Conservation (phyloP, 805 yeast species). For the Metschnikowia orientalis region DNA sequence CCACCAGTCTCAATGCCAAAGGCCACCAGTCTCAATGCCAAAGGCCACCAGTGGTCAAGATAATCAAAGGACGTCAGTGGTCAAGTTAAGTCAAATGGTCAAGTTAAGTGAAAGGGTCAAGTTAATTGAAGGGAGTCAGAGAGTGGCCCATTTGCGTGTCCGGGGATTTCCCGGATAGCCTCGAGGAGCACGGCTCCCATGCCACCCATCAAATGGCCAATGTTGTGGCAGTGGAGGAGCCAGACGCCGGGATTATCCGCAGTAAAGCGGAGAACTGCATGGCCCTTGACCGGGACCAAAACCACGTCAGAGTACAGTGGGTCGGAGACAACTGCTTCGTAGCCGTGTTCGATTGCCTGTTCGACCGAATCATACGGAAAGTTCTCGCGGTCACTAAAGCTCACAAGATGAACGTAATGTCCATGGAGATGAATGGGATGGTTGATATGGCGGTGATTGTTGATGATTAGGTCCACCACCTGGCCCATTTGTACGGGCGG, state of each 20-base stretch:
- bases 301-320: conserved; percentile 28
- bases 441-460: conserved; percentile 25
- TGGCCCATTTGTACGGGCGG: conserved; percentile 24
- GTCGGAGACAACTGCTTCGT: conserved; percentile 4
- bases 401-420: conserved; percentile 27
- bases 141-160: too few species aligned
- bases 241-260: conserved; percentile 33
- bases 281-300: conserved; percentile 29
- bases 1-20: too few species aligned
- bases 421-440: conserved; percentile 38
- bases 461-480: conserved; percentile 28
- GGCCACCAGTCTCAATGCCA: too few species aligned
- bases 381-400: conserved; percentile 20
- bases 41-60: too few species aligned
- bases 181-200: conserved; percentile 24
- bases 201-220: conserved; percentile 31
- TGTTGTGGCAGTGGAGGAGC: conserved; percentile 33
- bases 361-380: conserved; percentile 23
- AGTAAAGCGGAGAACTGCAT: conserved; percentile 27
- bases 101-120: too few species aligned
- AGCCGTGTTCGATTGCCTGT: conserved; percentile 22
- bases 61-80: too few species aligned
- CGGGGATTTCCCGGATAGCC: conserved; percentile 11
- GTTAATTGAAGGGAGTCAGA: too few species aligned
- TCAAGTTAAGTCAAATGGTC: too few species aligned